Base-by-base conservation (phyloP, 495 filamentous ascomycete species). In the Geopyxis carbonaria region DNA sequence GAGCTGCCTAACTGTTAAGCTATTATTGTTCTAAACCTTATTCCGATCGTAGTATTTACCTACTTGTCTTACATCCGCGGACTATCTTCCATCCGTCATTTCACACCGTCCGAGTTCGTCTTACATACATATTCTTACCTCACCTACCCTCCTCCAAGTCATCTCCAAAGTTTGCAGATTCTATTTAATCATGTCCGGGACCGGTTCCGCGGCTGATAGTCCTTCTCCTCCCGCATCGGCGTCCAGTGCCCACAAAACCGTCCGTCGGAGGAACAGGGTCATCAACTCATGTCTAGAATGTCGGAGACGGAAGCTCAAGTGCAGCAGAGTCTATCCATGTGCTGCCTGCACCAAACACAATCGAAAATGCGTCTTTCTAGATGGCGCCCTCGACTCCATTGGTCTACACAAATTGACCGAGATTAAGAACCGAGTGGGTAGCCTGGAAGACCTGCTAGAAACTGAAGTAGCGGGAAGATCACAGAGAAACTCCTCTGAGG, bases 261-360 rank as follows among this genome's bases (percentile, higher is more conserved):
- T 78, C 42, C 66, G 75, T 14, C 63, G 76, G 22, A 61, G 76
- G 32, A 79, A 78, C 53, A 67, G 76, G 41, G 66, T 75, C 63
- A 79, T 80, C 43, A 74, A 68, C 22, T 72, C 69, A 6, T 78
- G 75, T 55, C 58, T 77, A 33, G 74, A 80, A 56, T 89, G 80
- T 50, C 72, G 78, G 21, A 69, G 73, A 27, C 71, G 81, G 32
- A 89, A 89, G 59, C 66, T 83, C 33, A 79, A 78, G 55, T 89
- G 81, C 59, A 75, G 80, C 61, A 85, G 81, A 59, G 60, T 60
- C 15, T 66, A 70, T 38, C 78, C 80, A 31, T 87, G 80, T 50
- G 66, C 63, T 42, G 81, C 79, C 55, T 85, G 80, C 55, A 52
- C 59, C 24, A 73, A 72, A 36, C 67, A 69, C 42, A 52, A 55